Base-by-base conservation (phyloP, 139 green algal species). In the Micractinium conductrix region DNA sequence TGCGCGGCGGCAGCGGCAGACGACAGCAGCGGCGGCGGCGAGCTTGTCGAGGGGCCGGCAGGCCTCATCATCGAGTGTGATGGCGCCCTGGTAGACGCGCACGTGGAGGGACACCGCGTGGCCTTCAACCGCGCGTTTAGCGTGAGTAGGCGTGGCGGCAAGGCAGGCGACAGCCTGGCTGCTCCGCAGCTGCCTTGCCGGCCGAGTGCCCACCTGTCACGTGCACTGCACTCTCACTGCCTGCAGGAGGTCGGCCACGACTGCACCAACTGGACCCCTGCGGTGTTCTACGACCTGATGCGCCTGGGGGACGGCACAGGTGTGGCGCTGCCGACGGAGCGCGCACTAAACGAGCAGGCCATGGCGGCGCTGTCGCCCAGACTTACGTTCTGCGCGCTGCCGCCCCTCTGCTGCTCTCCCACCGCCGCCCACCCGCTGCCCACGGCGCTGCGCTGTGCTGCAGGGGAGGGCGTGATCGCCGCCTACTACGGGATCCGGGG, bases 261-360 rank as follows among this genome's bases (percentile, higher is more conserved):
- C 35, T 92, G 87, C 74, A 78, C 69, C 19, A 78, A 88, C 35
- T 92, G 87, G 87, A 83, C 38, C 19, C 63, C 84, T 2, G 45
- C 80, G 1, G 73, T 92, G n/a, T 92, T 90, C 26, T 86, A 81
- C 45, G 87, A 92, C 74, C 67, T 92, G 24, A 73, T 92, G n/a
- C 58, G 80, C 24, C 63, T 81, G 28, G 89, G 89, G 8, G 87
- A 92, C n/a, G 83, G 83, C 42, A 88, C 81, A 2, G 86, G 85
- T 70, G 60, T 21, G 40, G 4, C 21, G 78, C 40, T 65, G 44
- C 22, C 70, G 14, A 35, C 28, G 19, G 8, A 14, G 26, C 9
- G 9, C 12, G 17, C 30, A 40, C 26, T 28, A 40, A 24, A 28
- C 62, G 26, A 40, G 62, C 62, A 42, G 69, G 81, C n/a, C 69